A percentile compares a stretch with the other conserved stretches of the same genome.
phyloP scores from a whole-genome alignment of 768 basidiomycete genomes.

The Pulveroboletus sp. region DNA sequence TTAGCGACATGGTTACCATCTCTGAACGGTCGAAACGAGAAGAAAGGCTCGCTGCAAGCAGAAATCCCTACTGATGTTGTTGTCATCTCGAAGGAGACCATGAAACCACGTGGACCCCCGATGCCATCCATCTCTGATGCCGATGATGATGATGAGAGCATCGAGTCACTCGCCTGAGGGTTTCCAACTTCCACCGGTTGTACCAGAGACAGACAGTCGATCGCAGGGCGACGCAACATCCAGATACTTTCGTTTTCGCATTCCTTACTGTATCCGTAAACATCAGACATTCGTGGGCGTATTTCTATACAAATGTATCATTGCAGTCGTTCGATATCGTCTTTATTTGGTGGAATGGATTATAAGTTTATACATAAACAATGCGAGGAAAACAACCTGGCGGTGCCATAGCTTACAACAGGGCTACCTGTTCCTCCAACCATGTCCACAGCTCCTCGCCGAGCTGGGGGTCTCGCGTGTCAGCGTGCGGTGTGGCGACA shows the following conservation, averaged over 20 bases:
- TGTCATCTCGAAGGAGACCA: neutral
- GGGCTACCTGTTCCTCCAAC: constrained; percentile 9
- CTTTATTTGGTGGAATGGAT: no score
- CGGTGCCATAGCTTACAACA: neutral
- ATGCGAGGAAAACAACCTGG: neutral
- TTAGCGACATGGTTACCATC: constrained; percentile 4
- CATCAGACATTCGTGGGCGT: no score
- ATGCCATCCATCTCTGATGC: no score
- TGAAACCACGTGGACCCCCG: neutral
- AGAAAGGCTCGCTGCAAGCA: neutral
- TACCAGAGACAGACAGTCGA: neutral
- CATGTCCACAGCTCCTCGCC: constrained; percentile 11
- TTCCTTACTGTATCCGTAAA: no score
- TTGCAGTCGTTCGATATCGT: neutral
- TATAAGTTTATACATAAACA: neutral
- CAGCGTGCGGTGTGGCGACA: neutral
- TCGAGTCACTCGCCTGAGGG: neutral
- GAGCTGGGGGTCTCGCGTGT: constrained; percentile 7
- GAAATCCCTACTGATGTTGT: neutral
- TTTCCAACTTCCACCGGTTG: neutral
- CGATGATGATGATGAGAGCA: neutral
- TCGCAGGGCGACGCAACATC: no score
- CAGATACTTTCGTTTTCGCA: no score
- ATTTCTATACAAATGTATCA: neutral
- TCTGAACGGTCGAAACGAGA: neutral